A percentile compares a stretch with the other conserved stretches of the same genome.
Conservation (phyloP, 1,284 basidiomycete genomes). For the Ceratobasidium sp. region DNA sequence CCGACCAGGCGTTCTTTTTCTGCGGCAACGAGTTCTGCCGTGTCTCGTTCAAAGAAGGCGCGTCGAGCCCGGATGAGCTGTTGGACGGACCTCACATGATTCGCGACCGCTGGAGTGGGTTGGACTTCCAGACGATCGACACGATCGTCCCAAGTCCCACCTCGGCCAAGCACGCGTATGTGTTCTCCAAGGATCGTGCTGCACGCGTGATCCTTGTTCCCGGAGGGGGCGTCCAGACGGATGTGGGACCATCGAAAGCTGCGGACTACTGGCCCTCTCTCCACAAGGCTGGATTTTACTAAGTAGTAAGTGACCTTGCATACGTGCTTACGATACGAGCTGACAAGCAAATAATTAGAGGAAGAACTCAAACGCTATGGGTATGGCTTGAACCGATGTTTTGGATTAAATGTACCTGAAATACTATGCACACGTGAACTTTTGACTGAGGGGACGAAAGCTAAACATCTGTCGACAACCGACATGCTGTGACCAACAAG, state of each 20-base stretch:
- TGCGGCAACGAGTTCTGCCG: constrained; percentile 8
- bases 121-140: constrained; percentile 5
- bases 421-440: no score
- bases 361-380: no score
- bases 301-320: background rate
- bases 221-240: background rate
- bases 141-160: background rate
- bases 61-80: constrained; percentile 6
- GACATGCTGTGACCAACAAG: no score
- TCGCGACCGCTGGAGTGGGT: background rate
- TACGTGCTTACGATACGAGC: no score
- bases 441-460: no score
- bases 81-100: constrained; percentile 33
- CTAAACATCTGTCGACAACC: no score
- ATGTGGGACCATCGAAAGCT: background rate
- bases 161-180: background rate
- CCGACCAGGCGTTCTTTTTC: constrained; percentile 21
- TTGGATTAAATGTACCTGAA: no score
- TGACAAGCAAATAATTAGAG: no score
- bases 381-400: no score
- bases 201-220: constrained; percentile 5
- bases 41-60: constrained; percentile 13
- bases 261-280: constrained; percentile 13
- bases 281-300: constrained; percentile 20
- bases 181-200: background rate